Evolutionary conservation across 805 yeast genomes (phyloP), one percentile per base, ranked within the genome.

Genomic region (Suhomyces vadensis): DNA sequence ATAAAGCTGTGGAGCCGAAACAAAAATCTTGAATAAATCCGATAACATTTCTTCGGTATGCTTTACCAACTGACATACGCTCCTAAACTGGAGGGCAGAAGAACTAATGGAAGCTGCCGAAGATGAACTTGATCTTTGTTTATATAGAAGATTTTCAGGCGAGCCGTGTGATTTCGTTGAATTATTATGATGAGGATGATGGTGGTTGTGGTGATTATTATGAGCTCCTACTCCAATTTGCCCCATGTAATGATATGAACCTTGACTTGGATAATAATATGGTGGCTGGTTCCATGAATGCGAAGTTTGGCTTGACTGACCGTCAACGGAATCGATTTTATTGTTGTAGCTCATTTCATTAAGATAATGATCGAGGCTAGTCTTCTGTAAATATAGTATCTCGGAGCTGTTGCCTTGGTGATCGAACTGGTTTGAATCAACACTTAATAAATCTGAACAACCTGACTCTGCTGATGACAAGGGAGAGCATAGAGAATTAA

Each of bases 21-120:
- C 51, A 47, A 69, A 71, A 3, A 69, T 57, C 6, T 55, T 45
- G 44, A 70, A 63, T 9, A 67, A 50, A 36, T 67, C 69, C 3
- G 67, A 47, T 16, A 71, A 46, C 24, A 67, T 49, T 42, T 61
- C 66, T 48, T 69, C 48, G 10, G 44, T 39, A n/a, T 39, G 29
- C 19, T 19, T n/a, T 4, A 44, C 44, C 21, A 45, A 29, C 20
- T 41, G 41, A 29, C 23, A 19, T 27, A 25, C 5, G 23, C 25
- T 13, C 16, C 43, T 13, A 39, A 29, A 31, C 27, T 44, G 31
- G 14, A 41, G 20, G 20, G 42, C 10, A 26, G 39, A 33, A 9
- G 37, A n/a, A 17, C 27, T 11, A 7, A 38, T n/a, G n/a, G 42
- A 29, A 10, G 37, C 35, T 3, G 20, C 14, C 13, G 43, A 40